Evolutionary conservation across 345 rosid genomes (phyloP).

Genomic region (Stellera chamaejasme): DNA sequence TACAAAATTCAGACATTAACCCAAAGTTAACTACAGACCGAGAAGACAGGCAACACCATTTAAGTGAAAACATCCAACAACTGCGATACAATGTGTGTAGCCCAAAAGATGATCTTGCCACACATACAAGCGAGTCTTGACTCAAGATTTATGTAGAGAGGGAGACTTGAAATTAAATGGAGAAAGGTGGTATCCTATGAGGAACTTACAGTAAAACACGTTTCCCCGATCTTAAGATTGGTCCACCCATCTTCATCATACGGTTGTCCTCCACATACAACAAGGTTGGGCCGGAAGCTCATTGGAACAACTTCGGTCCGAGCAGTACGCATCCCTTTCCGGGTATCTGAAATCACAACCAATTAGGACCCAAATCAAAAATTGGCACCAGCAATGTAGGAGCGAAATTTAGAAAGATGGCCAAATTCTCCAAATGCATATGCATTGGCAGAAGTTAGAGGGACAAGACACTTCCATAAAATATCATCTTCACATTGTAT

Average conservation of each 20-base stretch:
- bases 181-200: too few species aligned
- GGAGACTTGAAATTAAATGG: too few species aligned
- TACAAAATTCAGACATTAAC: too few species aligned
- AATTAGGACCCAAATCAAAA: not conserved
- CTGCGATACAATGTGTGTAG: not conserved
- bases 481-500: too few species aligned
- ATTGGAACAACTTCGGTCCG: conserved; percentile 33
- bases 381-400: not conserved
- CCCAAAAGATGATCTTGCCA: too few species aligned
- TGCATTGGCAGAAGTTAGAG: too few species aligned
- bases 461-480: too few species aligned
- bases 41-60: too few species aligned
- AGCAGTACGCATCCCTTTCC: conserved; percentile 12
- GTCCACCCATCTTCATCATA: conserved; percentile 83
- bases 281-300: conserved; percentile 87
- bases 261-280: conserved; percentile 71
- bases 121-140: too few species aligned
- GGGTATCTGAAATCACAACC: conserved; percentile 4
- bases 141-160: not conserved
- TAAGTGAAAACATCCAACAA: not conserved
- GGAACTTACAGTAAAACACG: conserved; percentile 47
- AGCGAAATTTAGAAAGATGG: not conserved
- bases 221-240: conserved; percentile 52
- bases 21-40: too few species aligned
- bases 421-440: too few species aligned